Evolutionary conservation across 305 asterid species (phyloP).

Genomic region (Withania somnifera): DNA sequence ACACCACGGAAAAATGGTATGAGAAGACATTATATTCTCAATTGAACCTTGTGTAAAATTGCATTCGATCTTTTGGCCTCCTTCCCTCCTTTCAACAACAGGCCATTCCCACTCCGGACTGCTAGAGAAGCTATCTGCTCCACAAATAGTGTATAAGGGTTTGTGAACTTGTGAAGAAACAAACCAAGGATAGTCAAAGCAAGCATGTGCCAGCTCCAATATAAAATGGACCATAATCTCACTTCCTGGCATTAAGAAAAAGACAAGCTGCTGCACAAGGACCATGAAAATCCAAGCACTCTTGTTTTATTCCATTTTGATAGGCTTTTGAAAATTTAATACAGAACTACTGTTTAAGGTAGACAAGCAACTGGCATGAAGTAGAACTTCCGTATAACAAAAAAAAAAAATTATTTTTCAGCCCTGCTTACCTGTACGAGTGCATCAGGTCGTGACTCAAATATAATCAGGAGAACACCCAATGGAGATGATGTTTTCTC

Average conservation of each 20-base stretch:
- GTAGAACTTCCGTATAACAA: neutral
- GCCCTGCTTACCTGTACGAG: slow-evolving; percentile 66
- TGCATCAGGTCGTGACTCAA: slow-evolving; percentile 98
- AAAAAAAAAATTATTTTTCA: neutral
- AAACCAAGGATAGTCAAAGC: neutral
- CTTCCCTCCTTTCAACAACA: slow-evolving; percentile 91
- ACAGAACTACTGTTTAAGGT: neutral
- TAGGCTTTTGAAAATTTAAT: neutral
- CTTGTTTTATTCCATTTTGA: neutral
- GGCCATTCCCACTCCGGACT: slow-evolving; percentile 93
- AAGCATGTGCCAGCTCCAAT: neutral
- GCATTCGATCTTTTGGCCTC: slow-evolving; percentile 93
- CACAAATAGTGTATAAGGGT: neutral
- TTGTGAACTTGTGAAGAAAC: neutral
- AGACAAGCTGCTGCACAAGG: neutral
- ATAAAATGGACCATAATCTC: neutral
- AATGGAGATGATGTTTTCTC: slow-evolving; percentile 85
- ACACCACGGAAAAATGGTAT: neutral
- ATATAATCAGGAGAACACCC: slow-evolving; percentile 87
- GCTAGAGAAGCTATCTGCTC: slow-evolving; percentile 93
- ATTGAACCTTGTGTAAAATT: slow-evolving; percentile 73
- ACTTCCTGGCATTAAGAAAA: neutral
- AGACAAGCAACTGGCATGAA: neutral
- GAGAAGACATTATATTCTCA: slow-evolving; percentile 3
- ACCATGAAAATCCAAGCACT: neutral